Conservation (phyloP, 2,329 filamentous ascomycete genomes). For the Cryphonectria radicalis region DNA sequence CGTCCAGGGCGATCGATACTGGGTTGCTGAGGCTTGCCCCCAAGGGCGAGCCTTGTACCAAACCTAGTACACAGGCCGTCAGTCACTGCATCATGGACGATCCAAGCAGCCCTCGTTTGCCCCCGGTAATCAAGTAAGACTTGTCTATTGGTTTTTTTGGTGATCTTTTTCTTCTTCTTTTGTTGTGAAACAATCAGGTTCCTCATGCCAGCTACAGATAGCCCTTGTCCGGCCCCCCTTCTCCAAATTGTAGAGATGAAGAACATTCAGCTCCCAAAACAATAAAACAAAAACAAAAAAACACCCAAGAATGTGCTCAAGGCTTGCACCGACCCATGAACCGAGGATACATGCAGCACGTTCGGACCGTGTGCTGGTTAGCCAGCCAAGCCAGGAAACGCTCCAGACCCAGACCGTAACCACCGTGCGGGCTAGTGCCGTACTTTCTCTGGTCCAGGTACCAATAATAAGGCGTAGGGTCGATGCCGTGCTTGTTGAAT, state of each 20-base stretch:
- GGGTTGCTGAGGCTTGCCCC: neutral
- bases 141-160: neutral
- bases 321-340: constrained; percentile 84
- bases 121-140: neutral
- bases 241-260: neutral
- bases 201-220: neutral
- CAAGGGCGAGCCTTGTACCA: neutral
- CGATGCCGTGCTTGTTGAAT: constrained; percentile 85
- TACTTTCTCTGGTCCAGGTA: constrained; percentile 99
- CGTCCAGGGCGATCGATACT: neutral
- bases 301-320: constrained; percentile 42
- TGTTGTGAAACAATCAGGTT: neutral
- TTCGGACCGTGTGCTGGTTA: constrained; percentile 67
- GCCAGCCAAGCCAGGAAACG: constrained; percentile 70
- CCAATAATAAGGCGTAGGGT: constrained; percentile 91
- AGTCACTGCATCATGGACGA: neutral
- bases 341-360: constrained; percentile 75
- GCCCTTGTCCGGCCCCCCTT: neutral
- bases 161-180: neutral
- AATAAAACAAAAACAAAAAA: too few species aligned
- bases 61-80: neutral
- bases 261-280: neutral
- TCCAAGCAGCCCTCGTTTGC: neutral
- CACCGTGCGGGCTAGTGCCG: constrained; percentile 88
- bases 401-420: constrained; percentile 91